Conservation (phyloP, 2,329 filamentous ascomycete species). For the Aspergillus clavatus region DNA sequence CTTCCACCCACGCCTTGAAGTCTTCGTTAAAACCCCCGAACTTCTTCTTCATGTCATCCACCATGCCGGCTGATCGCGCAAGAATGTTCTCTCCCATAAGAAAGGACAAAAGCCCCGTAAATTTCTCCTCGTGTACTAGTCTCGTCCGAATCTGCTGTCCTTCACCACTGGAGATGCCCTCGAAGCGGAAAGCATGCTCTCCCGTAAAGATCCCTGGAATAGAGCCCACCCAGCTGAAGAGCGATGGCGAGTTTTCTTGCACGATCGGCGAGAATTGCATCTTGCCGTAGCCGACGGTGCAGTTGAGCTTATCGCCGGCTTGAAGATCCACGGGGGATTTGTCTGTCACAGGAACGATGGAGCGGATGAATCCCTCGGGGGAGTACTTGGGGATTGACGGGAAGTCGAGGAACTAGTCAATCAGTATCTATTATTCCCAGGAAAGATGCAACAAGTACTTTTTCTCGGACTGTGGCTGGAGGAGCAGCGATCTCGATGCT, state of each 20-base stretch:
- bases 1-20: conserved; percentile 8
- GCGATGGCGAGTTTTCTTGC: background rate
- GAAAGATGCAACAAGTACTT: conserved; percentile 2
- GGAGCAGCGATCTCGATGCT: conserved; percentile 8
- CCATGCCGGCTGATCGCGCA: background rate
- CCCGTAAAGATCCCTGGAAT: conserved; percentile 5
- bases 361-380: conserved; percentile 5
- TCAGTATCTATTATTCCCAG: too few relatives aligned
- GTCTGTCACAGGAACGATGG: background rate
- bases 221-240: conserved; percentile 5
- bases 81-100: conserved; percentile 6
- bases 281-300: conserved; percentile 6
- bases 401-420: conserved; percentile 8
- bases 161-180: background rate
- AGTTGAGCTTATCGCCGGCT: conserved; percentile 5
- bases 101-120: conserved; percentile 4
- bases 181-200: conserved; percentile 7
- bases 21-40: conserved; percentile 5
- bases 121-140: conserved; percentile 7
- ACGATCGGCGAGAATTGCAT: conserved; percentile 2
- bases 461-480: conserved; percentile 4
- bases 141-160: background rate
- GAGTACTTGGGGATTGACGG: conserved; percentile 4
- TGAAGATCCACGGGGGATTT: background rate
- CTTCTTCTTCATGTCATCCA: background rate